These are phyloP conservation scores for Pichia nakasei DNA, from an alignment of 805 yeast genomes.

Conservation along the genomic window DNA sequence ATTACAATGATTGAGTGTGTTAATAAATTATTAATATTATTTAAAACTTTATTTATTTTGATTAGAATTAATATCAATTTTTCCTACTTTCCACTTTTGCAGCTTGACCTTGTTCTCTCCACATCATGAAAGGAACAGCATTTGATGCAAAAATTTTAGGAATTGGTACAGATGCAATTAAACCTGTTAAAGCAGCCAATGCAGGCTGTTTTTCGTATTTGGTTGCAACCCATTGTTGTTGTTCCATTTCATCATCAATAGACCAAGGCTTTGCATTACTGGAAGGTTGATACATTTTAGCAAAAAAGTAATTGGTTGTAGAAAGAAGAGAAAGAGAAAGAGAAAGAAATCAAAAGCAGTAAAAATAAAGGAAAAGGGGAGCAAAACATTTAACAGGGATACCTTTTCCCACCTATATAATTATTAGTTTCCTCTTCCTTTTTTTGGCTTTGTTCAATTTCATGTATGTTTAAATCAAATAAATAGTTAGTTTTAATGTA, in stretches of 20 bases:
- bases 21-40: no score
- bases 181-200: conserved; percentile 48
- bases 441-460: no score
- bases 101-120: conserved; percentile 32
- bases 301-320: background rate
- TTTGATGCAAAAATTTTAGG: conserved; percentile 51
- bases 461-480: no score
- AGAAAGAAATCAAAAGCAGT: background rate
- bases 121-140: conserved; percentile 49
- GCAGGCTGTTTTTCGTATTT: conserved; percentile 45
- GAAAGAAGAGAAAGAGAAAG: background rate
- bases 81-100: conserved; percentile 15
- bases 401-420: no score
- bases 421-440: no score
- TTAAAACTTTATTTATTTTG: background rate
- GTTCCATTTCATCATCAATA: conserved; percentile 29
- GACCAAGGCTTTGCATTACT: conserved; percentile 18
- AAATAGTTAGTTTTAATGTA: no score
- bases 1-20: no score
- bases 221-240: conserved; percentile 41
- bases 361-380: no score
- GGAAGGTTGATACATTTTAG: background rate
- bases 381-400: no score
- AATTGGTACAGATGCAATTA: conserved; percentile 50
- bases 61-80: background rate